Percentiles rank a stretch among this genome's conserved stretches.
Conservation (phyloP, 2,329 filamentous ascomycete genomes). For the Diatrype stigma region DNA sequence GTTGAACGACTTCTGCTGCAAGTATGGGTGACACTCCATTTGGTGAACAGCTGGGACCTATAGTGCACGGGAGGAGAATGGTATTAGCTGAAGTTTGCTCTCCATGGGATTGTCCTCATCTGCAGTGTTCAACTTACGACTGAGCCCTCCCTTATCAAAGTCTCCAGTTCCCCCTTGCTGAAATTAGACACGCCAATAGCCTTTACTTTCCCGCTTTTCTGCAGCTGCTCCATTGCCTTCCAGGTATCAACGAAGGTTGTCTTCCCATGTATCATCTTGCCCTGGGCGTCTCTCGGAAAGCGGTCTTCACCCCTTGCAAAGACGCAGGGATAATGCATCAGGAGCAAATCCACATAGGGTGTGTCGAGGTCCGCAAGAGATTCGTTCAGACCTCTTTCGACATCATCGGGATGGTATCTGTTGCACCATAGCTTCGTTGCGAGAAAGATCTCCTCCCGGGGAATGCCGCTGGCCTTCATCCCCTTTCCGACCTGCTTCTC, state of each 20-base stretch:
- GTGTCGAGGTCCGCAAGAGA: slow-evolving; percentile 24
- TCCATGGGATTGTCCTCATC: background rate
- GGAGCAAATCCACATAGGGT: slow-evolving; percentile 28
- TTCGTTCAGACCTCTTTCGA: background rate
- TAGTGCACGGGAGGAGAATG: slow-evolving; percentile 4
- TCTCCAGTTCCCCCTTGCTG: slow-evolving; percentile 43
- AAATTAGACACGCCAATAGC: slow-evolving; percentile 55
- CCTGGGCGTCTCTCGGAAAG: slow-evolving; percentile 13
- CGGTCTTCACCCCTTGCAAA: slow-evolving; percentile 10
- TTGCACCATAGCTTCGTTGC: slow-evolving; percentile 7
- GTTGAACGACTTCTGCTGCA: slow-evolving; percentile 19
- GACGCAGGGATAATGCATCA: slow-evolving; percentile 22
- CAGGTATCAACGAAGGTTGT: slow-evolving; percentile 25
- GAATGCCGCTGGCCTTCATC: slow-evolving; percentile 1
- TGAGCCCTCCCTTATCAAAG: slow-evolving; percentile 32
- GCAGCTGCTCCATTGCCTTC: slow-evolving; percentile 27
- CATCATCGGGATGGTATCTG: slow-evolving; percentile 3
- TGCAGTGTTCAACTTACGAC: slow-evolving; percentile 24
- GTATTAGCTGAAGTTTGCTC: no score
- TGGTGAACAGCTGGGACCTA: slow-evolving; percentile 20
- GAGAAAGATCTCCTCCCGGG: slow-evolving; percentile 5
- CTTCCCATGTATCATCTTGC: slow-evolving; percentile 16
- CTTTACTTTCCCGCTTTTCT: slow-evolving; percentile 20
- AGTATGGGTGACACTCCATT: slow-evolving; percentile 22
- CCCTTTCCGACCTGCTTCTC: slow-evolving; percentile 7